Conservation (phyloP, 441 rosid genomes). For the Syzygium syzygioides region DNA sequence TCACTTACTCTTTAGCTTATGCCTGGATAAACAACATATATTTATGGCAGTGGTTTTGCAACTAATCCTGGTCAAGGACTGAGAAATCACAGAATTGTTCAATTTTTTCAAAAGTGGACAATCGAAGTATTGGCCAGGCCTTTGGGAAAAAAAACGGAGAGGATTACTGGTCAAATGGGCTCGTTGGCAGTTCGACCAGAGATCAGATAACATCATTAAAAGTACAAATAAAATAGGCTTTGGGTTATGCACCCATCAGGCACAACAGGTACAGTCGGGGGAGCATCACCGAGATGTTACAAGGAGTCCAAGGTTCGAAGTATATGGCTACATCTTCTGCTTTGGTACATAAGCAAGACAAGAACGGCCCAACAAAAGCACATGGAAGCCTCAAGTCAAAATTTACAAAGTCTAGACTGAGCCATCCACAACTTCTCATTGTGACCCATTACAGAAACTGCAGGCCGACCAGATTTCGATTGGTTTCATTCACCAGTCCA, state of each 20-base stretch:
- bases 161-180: neutral
- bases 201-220: neutral
- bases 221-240: neutral
- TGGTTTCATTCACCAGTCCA: neutral
- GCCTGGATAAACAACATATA: neutral
- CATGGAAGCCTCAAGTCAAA: neutral
- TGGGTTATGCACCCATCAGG: neutral
- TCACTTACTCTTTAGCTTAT: neutral
- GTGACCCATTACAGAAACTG: neutral
- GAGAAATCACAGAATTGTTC: neutral
- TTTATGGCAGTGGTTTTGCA: neutral
- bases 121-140: neutral
- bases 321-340: neutral
- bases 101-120: neutral
- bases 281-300: neutral
- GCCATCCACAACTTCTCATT: neutral
- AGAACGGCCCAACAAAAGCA: neutral
- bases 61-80: neutral
- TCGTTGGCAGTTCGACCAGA: neutral
- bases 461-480: neutral
- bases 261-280: neutral
- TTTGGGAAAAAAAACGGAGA: neutral
- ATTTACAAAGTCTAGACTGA: neutral
- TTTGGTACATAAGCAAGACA: neutral
- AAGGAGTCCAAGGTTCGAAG: neutral